Base-by-base conservation (phyloP, 164 flowering plant species). In the Liquidambar formosana region DNA sequence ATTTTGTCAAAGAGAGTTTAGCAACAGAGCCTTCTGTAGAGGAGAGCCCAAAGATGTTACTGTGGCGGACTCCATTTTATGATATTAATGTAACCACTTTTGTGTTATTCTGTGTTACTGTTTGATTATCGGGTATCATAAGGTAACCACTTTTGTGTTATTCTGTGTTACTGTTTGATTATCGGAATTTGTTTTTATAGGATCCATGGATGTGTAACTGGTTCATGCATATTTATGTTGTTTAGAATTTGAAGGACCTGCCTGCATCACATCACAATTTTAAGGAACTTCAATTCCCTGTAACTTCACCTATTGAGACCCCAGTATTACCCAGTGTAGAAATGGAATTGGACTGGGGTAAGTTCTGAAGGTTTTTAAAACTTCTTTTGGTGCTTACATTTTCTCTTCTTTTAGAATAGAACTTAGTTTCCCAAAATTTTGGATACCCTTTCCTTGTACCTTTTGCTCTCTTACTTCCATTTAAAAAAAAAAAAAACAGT, bases 61-160 rank as follows among this genome's bases (percentile, higher is more conserved):
- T 62, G 27, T 93, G 96, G 96, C 73, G 44, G 63, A 83, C 92
- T 77, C 88, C 92, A 46, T 87, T 89, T 72, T 89, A 86, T 75
- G 85, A 89, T 75, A 68, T 84, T n/a, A n/a, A n/a, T n/a, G n/a
- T n/a, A n/a, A n/a, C n/a, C n/a, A n/a, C n/a, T n/a, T n/a, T n/a
- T n/a, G n/a, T n/a, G n/a, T n/a, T n/a, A n/a, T n/a, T n/a, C n/a
- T n/a, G n/a, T n/a, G n/a, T n/a, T n/a, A n/a, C n/a, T n/a, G n/a
- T n/a, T n/a, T n/a, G n/a, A n/a, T n/a, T n/a, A n/a, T n/a, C n/a
- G n/a, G n/a, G n/a, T n/a, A n/a, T n/a, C n/a, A n/a, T 28, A 69
- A 87, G 88, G 95, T 89, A 67, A 15, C 63, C 21, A 45, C 45
- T 27, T 75, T 71, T n/a, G n/a, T n/a, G n/a, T n/a, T n/a, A n/a